Percentiles rank a stretch among this genome's conserved stretches.
phyloP scores from a whole-genome alignment of 805 yeast genomes.

The Candida hungchunana region DNA sequence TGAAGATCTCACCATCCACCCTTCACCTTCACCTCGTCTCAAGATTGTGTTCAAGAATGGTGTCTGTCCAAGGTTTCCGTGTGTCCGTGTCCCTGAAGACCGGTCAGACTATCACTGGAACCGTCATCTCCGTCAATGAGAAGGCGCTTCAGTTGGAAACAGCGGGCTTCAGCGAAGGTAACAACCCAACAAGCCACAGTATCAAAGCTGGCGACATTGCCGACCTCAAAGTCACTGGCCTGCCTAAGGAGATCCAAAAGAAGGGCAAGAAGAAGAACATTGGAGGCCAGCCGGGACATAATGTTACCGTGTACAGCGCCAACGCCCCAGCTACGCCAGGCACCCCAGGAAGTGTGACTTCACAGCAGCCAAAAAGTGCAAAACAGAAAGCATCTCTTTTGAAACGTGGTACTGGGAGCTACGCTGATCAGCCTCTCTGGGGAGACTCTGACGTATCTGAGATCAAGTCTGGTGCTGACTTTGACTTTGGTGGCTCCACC shows the following conservation, averaged over 20 bases:
- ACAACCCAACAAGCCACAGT: conserved; percentile 14
- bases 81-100: conserved; percentile 10
- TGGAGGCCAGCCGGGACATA: conserved; percentile 6
- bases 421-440: conserved; percentile 35
- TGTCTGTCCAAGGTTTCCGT: conserved; percentile 14
- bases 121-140: conserved; percentile 31
- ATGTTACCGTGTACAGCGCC: conserved; percentile 7
- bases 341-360: conserved; percentile 6
- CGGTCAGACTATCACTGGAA: conserved; percentile 9
- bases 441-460: conserved; percentile 41
- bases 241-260: conserved; percentile 36
- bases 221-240: conserved; percentile 52
- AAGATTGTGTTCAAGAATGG: conserved; percentile 12
- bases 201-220: conserved; percentile 39
- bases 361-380: conserved; percentile 11
- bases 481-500: conserved; percentile 81
- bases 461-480: conserved; percentile 54
- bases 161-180: conserved; percentile 40
- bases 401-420: not conserved
- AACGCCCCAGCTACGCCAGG: conserved; percentile 5
- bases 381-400: too few species aligned
- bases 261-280: conserved; percentile 11
- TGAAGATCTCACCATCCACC: not conserved
- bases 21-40: not conserved
- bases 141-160: conserved; percentile 36